phyloP scores from a whole-genome alignment of 306 rosid genomes.

The Echinosophora koreensis region DNA sequence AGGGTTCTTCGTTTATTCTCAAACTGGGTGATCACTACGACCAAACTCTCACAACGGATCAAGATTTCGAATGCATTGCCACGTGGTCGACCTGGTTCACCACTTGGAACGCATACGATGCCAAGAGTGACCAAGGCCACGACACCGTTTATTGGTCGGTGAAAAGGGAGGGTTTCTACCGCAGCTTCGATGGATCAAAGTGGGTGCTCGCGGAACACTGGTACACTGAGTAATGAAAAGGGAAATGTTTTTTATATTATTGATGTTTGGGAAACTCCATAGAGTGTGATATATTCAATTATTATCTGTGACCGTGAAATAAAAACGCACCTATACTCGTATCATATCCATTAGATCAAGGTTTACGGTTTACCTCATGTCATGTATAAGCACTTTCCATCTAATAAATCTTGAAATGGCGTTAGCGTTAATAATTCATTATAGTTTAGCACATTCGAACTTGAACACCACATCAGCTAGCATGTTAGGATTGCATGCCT shows the following conservation, averaged over 20 bases:
- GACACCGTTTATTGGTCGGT: slow-evolving; percentile 20
- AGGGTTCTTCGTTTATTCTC: not conserved
- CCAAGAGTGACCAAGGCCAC: slow-evolving; percentile 22
- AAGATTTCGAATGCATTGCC: not conserved
- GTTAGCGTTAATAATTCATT: not conserved
- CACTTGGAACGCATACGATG: not conserved
- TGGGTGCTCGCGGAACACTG: not conserved
- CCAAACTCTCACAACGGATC: not conserved
- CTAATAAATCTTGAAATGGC: not conserved
- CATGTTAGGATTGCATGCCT: too few species aligned
- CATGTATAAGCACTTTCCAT: not conserved
- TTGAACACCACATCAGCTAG: too few species aligned
- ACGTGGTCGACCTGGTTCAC: not conserved
- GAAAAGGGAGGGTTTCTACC: slow-evolving; percentile 38
- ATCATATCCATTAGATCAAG: not conserved
- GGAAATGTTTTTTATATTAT: too few species aligned
- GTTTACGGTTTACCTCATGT: not conserved
- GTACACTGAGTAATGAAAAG: not conserved
- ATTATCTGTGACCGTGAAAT: too few species aligned
- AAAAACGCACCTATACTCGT: too few species aligned
- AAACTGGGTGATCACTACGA: not conserved
- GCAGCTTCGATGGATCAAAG: not conserved
- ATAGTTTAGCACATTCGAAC: not conserved
- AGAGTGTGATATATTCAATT: too few species aligned
- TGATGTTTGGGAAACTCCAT: too few species aligned